These are phyloP conservation scores for Laburnicola sp. DNA, from an alignment of 2,329 filamentous ascomycete genomes.

Conservation along the genomic window DNA sequence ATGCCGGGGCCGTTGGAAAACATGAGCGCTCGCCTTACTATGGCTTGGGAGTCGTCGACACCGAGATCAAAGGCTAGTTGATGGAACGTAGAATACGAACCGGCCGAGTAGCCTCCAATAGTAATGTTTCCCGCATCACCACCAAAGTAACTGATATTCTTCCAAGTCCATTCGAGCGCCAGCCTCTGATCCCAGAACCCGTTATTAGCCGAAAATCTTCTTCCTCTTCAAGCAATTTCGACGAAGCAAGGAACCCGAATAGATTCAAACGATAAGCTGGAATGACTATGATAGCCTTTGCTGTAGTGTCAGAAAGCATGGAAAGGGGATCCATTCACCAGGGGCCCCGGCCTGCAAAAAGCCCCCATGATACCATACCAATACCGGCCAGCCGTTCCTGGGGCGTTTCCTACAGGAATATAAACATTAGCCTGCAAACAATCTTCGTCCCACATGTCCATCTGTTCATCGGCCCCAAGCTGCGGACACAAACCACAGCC, in stretches of 20 bases:
- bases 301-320: conserved; percentile 54
- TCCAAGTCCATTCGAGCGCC: conserved; percentile 60
- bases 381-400: conserved; percentile 57
- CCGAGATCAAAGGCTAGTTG: conserved; percentile 61
- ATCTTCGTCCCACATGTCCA: conserved; percentile 53
- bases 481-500: conserved; percentile 56
- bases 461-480: conserved; percentile 31
- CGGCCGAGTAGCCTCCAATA: conserved; percentile 60
- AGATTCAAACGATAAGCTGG: conserved; percentile 61
- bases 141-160: conserved; percentile 56
- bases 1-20: conserved; percentile 58
- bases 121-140: conserved; percentile 57
- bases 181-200: conserved; percentile 62
- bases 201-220: conserved; percentile 49
- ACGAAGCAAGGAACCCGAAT: conserved; percentile 59
- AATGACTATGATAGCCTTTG: conserved; percentile 54
- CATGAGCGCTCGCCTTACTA: conserved; percentile 59
- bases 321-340: conserved; percentile 52
- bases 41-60: conserved; percentile 49
- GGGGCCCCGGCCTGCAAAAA: conserved; percentile 61
- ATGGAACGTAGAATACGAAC: conserved; percentile 60
- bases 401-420: conserved; percentile 54
- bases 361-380: conserved; percentile 62
- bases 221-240: conserved; percentile 50
- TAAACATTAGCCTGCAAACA: conserved; percentile 61